These are phyloP conservation scores for Warburgia ugandensis DNA, from an alignment of 164 flowering plant species.

Conservation along the genomic window DNA sequence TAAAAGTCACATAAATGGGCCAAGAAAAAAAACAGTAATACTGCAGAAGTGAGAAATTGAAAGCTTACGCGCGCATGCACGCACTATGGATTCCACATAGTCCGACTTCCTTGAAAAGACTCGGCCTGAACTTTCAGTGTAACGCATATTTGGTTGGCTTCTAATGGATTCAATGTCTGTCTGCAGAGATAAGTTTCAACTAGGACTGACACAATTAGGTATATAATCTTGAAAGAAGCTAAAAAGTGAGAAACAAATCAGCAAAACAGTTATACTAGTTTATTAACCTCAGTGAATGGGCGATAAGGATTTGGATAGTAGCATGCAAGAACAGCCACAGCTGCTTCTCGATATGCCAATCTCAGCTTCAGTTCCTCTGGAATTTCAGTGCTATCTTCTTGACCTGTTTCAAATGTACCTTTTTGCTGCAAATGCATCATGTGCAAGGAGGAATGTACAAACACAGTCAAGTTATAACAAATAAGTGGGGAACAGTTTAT, in stretches of 20 bases:
- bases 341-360: constrained; percentile 92
- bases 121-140: constrained; percentile 48
- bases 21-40: not conserved
- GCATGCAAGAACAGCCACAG: constrained; percentile 94
- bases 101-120: constrained; percentile 65
- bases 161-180: constrained; percentile 68
- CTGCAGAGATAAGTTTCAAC: constrained; percentile 29
- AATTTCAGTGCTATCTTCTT: constrained; percentile 80
- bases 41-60: not conserved
- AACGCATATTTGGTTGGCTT: constrained; percentile 71
- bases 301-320: constrained; percentile 73
- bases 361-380: constrained; percentile 83
- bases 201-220: not conserved
- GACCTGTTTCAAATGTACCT: constrained; percentile 95
- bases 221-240: not conserved
- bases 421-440: constrained; percentile 64
- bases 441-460: not conserved
- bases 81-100: constrained; percentile 71
- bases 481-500: not conserved
- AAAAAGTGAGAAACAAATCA: not conserved
- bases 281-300: constrained; percentile 62
- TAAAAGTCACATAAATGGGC: not conserved
- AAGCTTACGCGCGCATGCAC: constrained; percentile 95
- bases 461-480: no score
- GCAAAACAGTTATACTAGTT: not conserved